Evolutionary conservation across 1,139 yeast species (phyloP).

Genomic region (Geotrichum aggregatum): DNA sequence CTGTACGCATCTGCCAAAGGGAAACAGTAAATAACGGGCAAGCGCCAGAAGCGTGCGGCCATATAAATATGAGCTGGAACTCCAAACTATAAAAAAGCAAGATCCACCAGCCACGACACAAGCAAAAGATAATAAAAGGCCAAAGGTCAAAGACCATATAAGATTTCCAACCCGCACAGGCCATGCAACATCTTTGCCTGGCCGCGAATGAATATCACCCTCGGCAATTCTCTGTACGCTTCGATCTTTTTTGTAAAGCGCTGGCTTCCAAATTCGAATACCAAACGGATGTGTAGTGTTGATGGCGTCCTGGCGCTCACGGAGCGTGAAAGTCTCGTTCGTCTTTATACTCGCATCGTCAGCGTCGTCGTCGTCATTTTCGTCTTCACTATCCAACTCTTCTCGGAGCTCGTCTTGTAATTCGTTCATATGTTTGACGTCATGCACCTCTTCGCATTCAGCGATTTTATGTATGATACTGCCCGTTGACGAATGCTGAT

Average conservation of each 20-base stretch:
- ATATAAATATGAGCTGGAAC: conserved; percentile 50
- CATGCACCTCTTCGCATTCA: conserved; percentile 19
- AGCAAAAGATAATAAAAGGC: conserved; percentile 53
- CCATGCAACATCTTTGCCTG: conserved; percentile 52
- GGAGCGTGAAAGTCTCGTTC: conserved; percentile 74
- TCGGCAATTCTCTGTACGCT: conserved; percentile 91
- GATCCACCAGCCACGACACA: conserved; percentile 53
- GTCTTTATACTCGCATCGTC: conserved; percentile 47
- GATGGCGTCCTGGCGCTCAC: conserved; percentile 93
- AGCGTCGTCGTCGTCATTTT: conserved; percentile 33
- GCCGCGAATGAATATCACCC: conserved; percentile 85
- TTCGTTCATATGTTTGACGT: neutral
- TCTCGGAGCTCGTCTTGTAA: conserved; percentile 3
- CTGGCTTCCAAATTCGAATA: conserved; percentile 97
- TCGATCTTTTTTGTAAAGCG: conserved; percentile 84
- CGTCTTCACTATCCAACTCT: conserved; percentile 28
- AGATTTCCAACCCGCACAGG: conserved; percentile 66
- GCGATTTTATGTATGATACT: conserved; percentile 15
- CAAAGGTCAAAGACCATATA: conserved; percentile 73
- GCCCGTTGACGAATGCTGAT: conserved; percentile 4
- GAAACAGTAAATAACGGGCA: conserved; percentile 69
- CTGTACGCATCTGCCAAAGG: conserved; percentile 87
- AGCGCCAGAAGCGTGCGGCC: conserved; percentile 58
- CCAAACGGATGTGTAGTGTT: conserved; percentile 97
- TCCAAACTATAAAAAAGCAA: conserved; percentile 40